Conservation (phyloP, 2,329 filamentous ascomycete species). For the Phialophora verrucosa region DNA sequence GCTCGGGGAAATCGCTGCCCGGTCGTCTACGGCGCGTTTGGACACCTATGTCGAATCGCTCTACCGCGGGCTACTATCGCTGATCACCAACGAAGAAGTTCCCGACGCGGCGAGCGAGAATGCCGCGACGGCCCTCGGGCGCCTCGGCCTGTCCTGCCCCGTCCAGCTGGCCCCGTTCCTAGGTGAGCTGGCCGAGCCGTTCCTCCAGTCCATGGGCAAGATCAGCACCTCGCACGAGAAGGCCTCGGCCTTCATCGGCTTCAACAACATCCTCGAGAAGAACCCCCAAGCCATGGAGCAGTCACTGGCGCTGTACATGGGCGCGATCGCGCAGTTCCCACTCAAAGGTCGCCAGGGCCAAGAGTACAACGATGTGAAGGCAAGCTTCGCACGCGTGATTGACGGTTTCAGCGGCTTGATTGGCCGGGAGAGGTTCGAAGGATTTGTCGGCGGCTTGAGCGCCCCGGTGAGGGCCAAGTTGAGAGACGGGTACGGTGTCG, state of each 20-base stretch:
- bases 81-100: conserved; percentile 82
- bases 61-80: conserved; percentile 76
- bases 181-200: conserved; percentile 77
- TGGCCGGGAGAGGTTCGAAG: conserved; percentile 32
- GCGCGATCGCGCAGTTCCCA: conserved; percentile 75
- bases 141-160: conserved; percentile 79
- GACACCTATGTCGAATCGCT: conserved; percentile 75
- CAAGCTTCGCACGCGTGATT: conserved; percentile 74
- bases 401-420: conserved; percentile 57
- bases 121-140: conserved; percentile 87
- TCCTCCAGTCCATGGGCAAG: conserved; percentile 79
- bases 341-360: conserved; percentile 67
- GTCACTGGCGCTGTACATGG: conserved; percentile 80
- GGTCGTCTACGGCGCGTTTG: conserved; percentile 66
- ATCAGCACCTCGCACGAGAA: conserved; percentile 93
- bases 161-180: conserved; percentile 79
- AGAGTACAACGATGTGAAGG: conserved; percentile 60
- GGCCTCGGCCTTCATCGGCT: conserved; percentile 88
- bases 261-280: conserved; percentile 79
- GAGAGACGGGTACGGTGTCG: conserved; percentile 34
- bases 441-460: conserved; percentile 27
- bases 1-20: conserved; percentile 86
- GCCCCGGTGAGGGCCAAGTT: conserved; percentile 31
- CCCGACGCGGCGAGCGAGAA: conserved; percentile 91
- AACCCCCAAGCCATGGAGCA: conserved; percentile 94